These are phyloP conservation scores for Castanospermum australe DNA, from an alignment of 306 rosid species.

Conservation along the genomic window DNA sequence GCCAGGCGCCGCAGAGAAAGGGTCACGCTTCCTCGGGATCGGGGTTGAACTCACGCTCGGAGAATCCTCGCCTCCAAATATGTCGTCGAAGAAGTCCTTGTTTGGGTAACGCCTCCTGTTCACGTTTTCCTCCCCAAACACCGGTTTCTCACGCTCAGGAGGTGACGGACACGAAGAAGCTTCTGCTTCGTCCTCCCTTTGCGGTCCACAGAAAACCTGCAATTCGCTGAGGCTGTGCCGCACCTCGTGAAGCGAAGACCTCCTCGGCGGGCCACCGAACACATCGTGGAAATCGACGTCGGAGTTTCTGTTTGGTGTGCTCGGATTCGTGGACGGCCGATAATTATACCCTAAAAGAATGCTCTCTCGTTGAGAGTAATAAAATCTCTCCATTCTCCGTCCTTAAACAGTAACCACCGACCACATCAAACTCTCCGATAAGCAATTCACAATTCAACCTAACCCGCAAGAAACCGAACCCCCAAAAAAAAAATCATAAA, in stretches of 20 bases:
- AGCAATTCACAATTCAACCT: neutral
- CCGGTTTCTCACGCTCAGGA: constrained; percentile 60
- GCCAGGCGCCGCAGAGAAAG: constrained; percentile 29
- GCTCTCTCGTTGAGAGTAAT: constrained; percentile 46
- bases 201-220: constrained; percentile 14
- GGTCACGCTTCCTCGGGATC: constrained; percentile 50
- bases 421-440: neutral
- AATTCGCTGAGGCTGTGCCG: constrained; percentile 31
- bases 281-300: constrained; percentile 85
- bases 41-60: constrained; percentile 49
- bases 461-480: no score
- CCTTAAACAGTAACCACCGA: neutral
- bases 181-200: constrained; percentile 24
- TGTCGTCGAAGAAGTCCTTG: constrained; percentile 74
- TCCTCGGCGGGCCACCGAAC: constrained; percentile 89
- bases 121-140: constrained; percentile 64
- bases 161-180: constrained; percentile 33
- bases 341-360: constrained; percentile 50
- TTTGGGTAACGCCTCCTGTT: constrained; percentile 47
- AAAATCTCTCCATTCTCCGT: constrained; percentile 52
- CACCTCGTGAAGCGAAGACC: constrained; percentile 51
- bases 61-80: constrained; percentile 66
- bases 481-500: no score
- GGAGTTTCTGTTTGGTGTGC: constrained; percentile 38
- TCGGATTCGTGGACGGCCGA: constrained; percentile 38